phyloP scores from a whole-genome alignment of 2,329 filamentous ascomycete genomes.

The Fusarium avenaceum region DNA sequence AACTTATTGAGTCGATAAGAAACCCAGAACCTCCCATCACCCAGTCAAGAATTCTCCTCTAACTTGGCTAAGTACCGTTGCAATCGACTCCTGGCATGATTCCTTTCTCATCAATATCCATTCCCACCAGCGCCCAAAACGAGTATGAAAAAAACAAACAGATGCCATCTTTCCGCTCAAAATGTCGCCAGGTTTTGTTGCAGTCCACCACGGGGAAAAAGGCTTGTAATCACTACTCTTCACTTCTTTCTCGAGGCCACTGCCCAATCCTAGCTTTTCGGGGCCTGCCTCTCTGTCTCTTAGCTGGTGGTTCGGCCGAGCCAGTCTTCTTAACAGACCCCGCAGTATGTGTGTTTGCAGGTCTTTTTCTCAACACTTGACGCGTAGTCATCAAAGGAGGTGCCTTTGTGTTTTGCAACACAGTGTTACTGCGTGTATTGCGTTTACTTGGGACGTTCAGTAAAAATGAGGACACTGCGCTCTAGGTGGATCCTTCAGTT shows the following conservation, averaged over 20 bases:
- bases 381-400: conserved; percentile 9
- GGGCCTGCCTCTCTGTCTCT: conserved; percentile 15
- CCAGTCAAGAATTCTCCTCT: conserved; percentile 25
- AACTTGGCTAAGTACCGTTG: conserved; percentile 10
- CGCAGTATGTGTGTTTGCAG: background rate
- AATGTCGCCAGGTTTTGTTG: conserved; percentile 24
- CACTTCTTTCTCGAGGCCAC: conserved; percentile 7
- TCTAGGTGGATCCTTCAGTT: conserved; percentile 46
- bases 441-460: conserved; percentile 11
- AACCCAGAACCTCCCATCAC: conserved; percentile 5
- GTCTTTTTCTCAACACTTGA: conserved; percentile 17
- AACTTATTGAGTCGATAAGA: conserved; percentile 7
- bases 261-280: conserved; percentile 9
- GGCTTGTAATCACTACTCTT: conserved; percentile 4
- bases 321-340: background rate
- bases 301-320: conserved; percentile 8
- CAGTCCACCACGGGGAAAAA: conserved; percentile 9
- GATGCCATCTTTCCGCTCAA: conserved; percentile 25
- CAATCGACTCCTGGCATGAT: conserved; percentile 33
- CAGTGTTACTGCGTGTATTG: conserved; percentile 3
- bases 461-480: conserved; percentile 37
- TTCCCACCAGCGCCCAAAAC: conserved; percentile 39
- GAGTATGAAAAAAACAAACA: conserved; percentile 23
- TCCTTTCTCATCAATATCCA: conserved; percentile 28
- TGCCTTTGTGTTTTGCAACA: conserved; percentile 12